These are phyloP conservation scores for Acephala macrosclerotiorum DNA, from an alignment of 2,329 filamentous ascomycete species.

Conservation along the genomic window DNA sequence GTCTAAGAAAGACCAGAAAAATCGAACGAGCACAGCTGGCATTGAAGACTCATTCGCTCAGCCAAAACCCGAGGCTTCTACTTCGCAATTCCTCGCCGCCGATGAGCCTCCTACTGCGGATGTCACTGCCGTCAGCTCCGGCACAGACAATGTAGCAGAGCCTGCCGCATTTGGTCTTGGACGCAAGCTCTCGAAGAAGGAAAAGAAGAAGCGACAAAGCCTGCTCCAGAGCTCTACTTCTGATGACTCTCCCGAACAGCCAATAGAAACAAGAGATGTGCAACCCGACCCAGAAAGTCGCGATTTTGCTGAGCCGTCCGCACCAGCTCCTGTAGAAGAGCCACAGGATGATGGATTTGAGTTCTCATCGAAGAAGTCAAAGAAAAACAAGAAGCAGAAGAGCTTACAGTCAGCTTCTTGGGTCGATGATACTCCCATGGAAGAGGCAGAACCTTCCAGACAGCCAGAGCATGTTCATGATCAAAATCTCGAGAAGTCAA, in stretches of 20 bases:
- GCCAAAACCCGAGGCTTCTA: background rate
- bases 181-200: slow-evolving; percentile 28
- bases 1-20: slow-evolving; percentile 31
- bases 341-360: slow-evolving; percentile 29
- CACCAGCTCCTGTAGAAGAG: background rate
- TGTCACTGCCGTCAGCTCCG: slow-evolving; percentile 8
- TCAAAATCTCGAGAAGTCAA: background rate
- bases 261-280: background rate
- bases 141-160: slow-evolving; percentile 7
- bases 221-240: slow-evolving; percentile 21
- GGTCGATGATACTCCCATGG: slow-evolving; percentile 7
- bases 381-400: slow-evolving; percentile 50
- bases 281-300: slow-evolving; percentile 7
- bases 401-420: slow-evolving; percentile 10
- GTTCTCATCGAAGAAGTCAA: slow-evolving; percentile 36
- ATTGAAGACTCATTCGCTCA: background rate
- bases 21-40: slow-evolving; percentile 7
- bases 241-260: slow-evolving; percentile 21
- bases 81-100: background rate
- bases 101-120: slow-evolving; percentile 5
- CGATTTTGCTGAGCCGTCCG: background rate
- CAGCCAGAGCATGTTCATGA: background rate
- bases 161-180: slow-evolving; percentile 13
- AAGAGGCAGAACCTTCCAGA: background rate
- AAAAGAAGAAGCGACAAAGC: slow-evolving; percentile 33